phyloP scores from a whole-genome alignment of 2,329 filamentous ascomycete genomes.

The Colletotrichum eremochloae region DNA sequence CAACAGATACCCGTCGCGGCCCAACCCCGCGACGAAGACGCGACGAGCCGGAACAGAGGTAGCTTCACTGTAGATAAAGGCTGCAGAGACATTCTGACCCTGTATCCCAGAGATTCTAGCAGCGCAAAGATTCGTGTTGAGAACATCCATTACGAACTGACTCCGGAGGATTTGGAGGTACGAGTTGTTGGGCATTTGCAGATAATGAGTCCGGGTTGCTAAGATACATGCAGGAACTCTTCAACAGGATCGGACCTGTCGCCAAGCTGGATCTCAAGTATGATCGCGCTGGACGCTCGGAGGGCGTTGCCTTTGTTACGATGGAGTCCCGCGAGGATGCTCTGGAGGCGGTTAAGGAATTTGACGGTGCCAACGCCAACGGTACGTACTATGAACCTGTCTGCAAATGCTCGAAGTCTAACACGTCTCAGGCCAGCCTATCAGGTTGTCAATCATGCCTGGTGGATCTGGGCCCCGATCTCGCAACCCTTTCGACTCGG shows the following conservation, averaged over 20 bases:
- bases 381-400: conserved; percentile 57
- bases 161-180: conserved; percentile 85
- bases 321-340: conserved; percentile 82
- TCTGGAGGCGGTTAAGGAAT: conserved; percentile 80
- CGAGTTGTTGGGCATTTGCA: conserved; percentile 34
- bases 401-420: conserved; percentile 20
- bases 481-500: conserved; percentile 70
- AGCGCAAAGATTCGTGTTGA: conserved; percentile 85
- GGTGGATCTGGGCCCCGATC: conserved; percentile 55
- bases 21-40: conserved; percentile 59
- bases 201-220: conserved; percentile 42
- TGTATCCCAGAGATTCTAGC: conserved; percentile 59
- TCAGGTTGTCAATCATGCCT: conserved; percentile 77
- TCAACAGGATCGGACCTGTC: conserved; percentile 81
- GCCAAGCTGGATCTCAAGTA: conserved; percentile 79
- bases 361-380: conserved; percentile 91
- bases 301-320: conserved; percentile 86
- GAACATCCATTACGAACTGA: conserved; percentile 93
- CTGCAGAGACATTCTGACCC: conserved; percentile 42
- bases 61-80: conserved; percentile 43
- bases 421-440: conserved; percentile 75
- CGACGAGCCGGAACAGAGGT: conserved; percentile 58
- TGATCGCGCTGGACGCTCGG: conserved; percentile 89
- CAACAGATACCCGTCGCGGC: conserved; percentile 55
- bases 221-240: conserved; percentile 74